phyloP scores from a whole-genome alignment of 768 basidiomycete species.

The Trametes elegans region DNA sequence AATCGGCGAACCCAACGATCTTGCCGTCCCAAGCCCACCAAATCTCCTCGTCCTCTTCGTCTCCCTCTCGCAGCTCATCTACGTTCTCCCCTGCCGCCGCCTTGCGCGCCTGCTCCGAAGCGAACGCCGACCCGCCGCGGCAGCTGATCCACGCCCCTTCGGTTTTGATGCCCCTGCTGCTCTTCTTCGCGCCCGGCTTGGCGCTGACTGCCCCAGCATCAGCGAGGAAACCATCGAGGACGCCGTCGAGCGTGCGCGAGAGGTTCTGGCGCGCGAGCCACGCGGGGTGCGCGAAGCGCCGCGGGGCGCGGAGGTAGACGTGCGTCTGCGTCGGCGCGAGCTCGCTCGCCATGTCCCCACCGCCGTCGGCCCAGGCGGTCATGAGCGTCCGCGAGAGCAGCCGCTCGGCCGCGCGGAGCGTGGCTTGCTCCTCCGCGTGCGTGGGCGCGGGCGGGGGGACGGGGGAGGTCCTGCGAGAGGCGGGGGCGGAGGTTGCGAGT shows the following conservation, averaged over 20 bases:
- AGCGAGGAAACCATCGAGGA: constrained; percentile 35
- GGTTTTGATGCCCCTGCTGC: constrained; percentile 28
- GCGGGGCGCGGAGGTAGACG: constrained; percentile 45
- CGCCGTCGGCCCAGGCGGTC: constrained; percentile 42
- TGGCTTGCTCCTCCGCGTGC: constrained; percentile 33
- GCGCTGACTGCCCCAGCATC: constrained; percentile 27
- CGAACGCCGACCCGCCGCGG: constrained; percentile 16
- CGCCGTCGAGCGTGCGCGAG: constrained; percentile 35
- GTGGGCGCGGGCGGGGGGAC: constrained; percentile 7
- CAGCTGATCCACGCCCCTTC: constrained; percentile 45
- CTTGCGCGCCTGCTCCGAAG: not conserved
- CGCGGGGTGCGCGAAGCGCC: constrained; percentile 44
- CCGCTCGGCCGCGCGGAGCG: constrained; percentile 27
- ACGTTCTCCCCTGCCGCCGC: not conserved
- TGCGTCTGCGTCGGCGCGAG: constrained; percentile 48
- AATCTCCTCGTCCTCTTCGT: constrained; percentile 46
- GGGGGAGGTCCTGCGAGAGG: not conserved
- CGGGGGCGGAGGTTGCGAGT: not conserved
- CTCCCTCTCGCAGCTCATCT: constrained; percentile 9
- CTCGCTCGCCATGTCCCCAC: constrained; percentile 42
- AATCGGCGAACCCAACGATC: constrained; percentile 46
- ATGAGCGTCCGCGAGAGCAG: constrained; percentile 45
- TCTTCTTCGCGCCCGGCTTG: constrained; percentile 26
- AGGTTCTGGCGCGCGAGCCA: constrained; percentile 49
- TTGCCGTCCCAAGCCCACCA: constrained; percentile 56